Base-by-base conservation (phyloP, 2,329 filamentous ascomycete genomes). In the Talaromyces marneffei region DNA sequence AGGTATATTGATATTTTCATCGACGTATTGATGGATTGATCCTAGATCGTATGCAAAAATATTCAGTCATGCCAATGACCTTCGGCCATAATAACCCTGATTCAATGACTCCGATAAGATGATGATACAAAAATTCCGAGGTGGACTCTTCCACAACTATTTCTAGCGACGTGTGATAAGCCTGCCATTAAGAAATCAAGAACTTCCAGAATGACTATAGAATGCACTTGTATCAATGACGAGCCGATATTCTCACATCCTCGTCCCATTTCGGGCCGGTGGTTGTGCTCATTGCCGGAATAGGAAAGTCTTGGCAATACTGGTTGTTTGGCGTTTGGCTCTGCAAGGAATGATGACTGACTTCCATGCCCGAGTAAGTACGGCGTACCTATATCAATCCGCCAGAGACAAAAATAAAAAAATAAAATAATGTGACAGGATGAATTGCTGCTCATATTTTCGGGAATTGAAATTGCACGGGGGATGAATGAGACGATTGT, bases 261-360 rank as follows among this genome's bases (percentile, higher is more conserved):
- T 23, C n/a, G 3, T 10, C 8, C n/a, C 8, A 20, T 12, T 2
- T 2, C 40, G 23, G 3, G n/a, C n/a, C n/a, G n/a, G 7, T 20
- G 16, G 18, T 23, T 23, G 18, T 12, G 3, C 9, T 42, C 9
- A 52, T 52, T 52, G 10, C 48, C 48, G n/a, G n/a, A 52, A 14
- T 35, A 33, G 18, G 48, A 35, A 52, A 23, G 29, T 52, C 48
- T 52, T 52, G 48, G 29, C 48, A 23, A n/a, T 33, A n/a, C 10
- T 2, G 1, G 1, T 23, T 12, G 25, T 37, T 37, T 14, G 23
- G 12, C 6, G 9, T 23, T 25, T 27, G 25, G 29, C 25, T n/a
- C 12, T 48, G 10, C 9, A 18, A 14, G 9, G 27, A 50, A 14
- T 4, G n/a, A 3, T n/a, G 8, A 12, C 4, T 18, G 10, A 5